phyloP scores from a whole-genome alignment of 768 basidiomycete species.

The Suillus ampliporus region DNA sequence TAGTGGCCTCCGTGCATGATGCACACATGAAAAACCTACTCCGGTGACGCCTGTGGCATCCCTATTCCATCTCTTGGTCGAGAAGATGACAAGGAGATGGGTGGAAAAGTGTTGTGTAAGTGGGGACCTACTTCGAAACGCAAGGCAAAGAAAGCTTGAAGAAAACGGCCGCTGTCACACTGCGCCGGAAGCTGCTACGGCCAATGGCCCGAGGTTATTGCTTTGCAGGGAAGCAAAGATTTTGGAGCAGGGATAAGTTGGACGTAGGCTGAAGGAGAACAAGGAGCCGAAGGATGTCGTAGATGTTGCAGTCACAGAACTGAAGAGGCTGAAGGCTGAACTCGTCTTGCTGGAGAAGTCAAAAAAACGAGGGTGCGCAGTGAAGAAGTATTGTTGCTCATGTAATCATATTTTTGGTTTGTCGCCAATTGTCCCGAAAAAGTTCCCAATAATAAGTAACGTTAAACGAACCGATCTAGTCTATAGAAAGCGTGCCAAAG shows the following conservation, averaged over 20 bases:
- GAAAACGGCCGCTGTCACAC: slow-evolving; percentile 50
- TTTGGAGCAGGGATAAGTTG: slow-evolving; percentile 72
- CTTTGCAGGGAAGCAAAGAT: slow-evolving; percentile 79
- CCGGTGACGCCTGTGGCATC: too few species aligned
- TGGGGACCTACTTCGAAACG: too few species aligned
- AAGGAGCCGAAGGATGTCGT: slow-evolving; percentile 52
- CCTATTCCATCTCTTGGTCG: too few species aligned
- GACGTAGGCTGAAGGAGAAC: slow-evolving; percentile 67
- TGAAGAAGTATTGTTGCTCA: slow-evolving; percentile 1
- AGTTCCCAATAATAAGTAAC: background rate
- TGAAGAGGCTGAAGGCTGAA: slow-evolving; percentile 71
- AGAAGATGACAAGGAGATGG: too few species aligned
- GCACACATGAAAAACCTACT: too few species aligned
- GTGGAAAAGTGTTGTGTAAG: too few species aligned
- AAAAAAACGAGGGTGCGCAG: background rate
- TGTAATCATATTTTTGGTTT: background rate
- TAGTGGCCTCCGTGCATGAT: too few species aligned
- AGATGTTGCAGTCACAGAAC: slow-evolving; percentile 56
- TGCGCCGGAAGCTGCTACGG: slow-evolving; percentile 46
- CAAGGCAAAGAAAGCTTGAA: too few species aligned
- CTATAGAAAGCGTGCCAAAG: background rate
- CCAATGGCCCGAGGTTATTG: slow-evolving; percentile 67
- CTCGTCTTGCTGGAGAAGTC: slow-evolving; percentile 35
- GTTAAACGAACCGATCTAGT: too few species aligned
- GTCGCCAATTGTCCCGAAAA: background rate